These are phyloP conservation scores for Haplosporangium gracile DNA, from an alignment of 192 early-diverging fungal genomes.

Conservation along the genomic window DNA sequence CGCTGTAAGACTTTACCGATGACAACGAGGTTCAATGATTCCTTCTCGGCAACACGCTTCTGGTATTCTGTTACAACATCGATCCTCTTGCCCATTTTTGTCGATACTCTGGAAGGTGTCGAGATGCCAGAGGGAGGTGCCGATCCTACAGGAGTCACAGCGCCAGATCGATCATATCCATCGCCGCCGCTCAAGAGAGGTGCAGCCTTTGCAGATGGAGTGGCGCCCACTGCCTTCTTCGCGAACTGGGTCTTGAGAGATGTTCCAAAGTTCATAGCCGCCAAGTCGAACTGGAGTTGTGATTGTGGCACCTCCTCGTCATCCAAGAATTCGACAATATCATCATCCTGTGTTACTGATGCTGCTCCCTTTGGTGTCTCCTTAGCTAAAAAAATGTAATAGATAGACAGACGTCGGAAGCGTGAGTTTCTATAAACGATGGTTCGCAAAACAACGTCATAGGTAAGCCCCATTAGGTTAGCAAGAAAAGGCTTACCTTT, in stretches of 20 bases:
- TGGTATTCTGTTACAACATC: conserved; percentile 79
- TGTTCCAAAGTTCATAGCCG: conserved; percentile 59
- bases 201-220: conserved; percentile 27
- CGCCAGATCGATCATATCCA: conserved; percentile 19
- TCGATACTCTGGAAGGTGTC: conserved; percentile 53
- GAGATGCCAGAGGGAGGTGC: conserved; percentile 43
- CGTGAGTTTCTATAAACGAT: not conserved
- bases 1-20: conserved; percentile 67
- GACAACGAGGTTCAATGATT: conserved; percentile 86
- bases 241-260: not conserved
- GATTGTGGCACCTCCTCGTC: conserved; percentile 26
- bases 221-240: not conserved
- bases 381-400: not conserved
- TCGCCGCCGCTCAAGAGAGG: not conserved
- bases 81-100: conserved; percentile 68
- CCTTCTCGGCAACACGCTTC: conserved; percentile 75
- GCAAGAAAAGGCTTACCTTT: conserved; percentile 18
- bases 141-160: conserved; percentile 33
- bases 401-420: not conserved
- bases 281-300: conserved; percentile 53
- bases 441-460: not conserved
- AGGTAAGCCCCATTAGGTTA: not conserved
- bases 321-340: conserved; percentile 52
- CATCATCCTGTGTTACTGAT: conserved; percentile 13
- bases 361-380: conserved; percentile 4